Base-by-base conservation (phyloP, 2,329 filamentous ascomycete species). In the Blastomyces parvus region DNA sequence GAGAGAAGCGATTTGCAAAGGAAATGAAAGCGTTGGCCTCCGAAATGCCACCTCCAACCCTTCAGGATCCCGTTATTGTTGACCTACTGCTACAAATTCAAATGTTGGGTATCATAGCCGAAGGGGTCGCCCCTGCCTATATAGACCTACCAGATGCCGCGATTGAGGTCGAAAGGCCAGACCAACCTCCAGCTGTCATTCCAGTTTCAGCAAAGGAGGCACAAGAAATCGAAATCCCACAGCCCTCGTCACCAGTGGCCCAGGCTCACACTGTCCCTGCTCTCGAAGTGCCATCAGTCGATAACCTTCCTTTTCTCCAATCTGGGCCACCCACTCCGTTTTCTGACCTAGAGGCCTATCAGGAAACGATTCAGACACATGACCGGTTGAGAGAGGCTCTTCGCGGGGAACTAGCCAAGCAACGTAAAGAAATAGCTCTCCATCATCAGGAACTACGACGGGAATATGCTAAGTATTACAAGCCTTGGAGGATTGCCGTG, bases 231-330 rank as follows among this genome's bases (percentile, higher is more conserved):
- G 66, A 70, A 42, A 55, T 63, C 56, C 58, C 59, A 2, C 48
- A 62, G 9, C 55, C 63, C 46, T 46, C 59, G 27, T 50, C 63
- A 9, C 56, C 59, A 14, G 58, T 55, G 2, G 59, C 59, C 7
- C 52, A 62, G 3, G 61, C 65, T 2, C 67, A 67, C 17, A 61
- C 68, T 19, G 50, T 67, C 9, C 60, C 67, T 11, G 60, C 65
- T 19, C 60, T 64, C n/a, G 67, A 73, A 17, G 71, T 71, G 9
- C 72, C 78, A 25, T 73, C 75, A 1, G 63, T 81, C 50, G 77
- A 80, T 22, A 74, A 69, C 62, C 70, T 82, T n/a, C 80, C 80
- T 4, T 82, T 80, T 65, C 68, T 81, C 25, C 69, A 73, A 46
- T 69, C 71, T 25, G 77, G 75, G 0, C 76, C 77, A 38, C 78